These are phyloP conservation scores for Wickerhamomyces queroliae DNA, from an alignment of 805 yeast genomes.

Conservation along the genomic window DNA sequence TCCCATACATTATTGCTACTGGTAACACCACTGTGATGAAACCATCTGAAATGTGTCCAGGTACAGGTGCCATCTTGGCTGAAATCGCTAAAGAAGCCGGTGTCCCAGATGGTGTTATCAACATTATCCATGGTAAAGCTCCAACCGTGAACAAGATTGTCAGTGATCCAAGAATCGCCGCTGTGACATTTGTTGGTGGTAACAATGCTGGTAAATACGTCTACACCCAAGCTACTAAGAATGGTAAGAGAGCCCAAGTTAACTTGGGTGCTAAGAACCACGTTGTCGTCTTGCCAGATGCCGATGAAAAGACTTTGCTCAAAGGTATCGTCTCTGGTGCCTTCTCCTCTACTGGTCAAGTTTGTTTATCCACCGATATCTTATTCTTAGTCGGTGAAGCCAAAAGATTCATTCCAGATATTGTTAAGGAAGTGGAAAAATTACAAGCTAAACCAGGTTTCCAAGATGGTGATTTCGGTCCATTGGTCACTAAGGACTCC, in stretches of 20 bases:
- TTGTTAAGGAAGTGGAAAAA: constrained; percentile 48
- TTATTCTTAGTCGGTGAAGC: constrained; percentile 65
- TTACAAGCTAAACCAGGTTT: constrained; percentile 65
- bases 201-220: constrained; percentile 76
- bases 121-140: constrained; percentile 69
- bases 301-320: constrained; percentile 55
- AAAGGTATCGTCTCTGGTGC: constrained; percentile 71
- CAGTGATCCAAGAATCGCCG: constrained; percentile 71
- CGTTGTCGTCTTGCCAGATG: constrained; percentile 67
- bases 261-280: constrained; percentile 80
- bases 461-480: constrained; percentile 62
- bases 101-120: constrained; percentile 67
- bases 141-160: constrained; percentile 65
- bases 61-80: constrained; percentile 69
- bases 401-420: constrained; percentile 56
- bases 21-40: constrained; percentile 72
- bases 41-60: constrained; percentile 75
- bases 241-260: constrained; percentile 74
- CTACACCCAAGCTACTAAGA: constrained; percentile 55
- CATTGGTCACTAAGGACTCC: constrained; percentile 60
- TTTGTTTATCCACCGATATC: constrained; percentile 76
- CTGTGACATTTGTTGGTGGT: constrained; percentile 75
- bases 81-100: constrained; percentile 72
- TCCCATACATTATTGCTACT: constrained; percentile 55
- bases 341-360: constrained; percentile 82